Percentiles rank a stretch among this genome's conserved stretches.
Evolutionary conservation across 352 stramenopile genomes (phyloP).

Genomic region (Globisporangium viniferum): DNA sequence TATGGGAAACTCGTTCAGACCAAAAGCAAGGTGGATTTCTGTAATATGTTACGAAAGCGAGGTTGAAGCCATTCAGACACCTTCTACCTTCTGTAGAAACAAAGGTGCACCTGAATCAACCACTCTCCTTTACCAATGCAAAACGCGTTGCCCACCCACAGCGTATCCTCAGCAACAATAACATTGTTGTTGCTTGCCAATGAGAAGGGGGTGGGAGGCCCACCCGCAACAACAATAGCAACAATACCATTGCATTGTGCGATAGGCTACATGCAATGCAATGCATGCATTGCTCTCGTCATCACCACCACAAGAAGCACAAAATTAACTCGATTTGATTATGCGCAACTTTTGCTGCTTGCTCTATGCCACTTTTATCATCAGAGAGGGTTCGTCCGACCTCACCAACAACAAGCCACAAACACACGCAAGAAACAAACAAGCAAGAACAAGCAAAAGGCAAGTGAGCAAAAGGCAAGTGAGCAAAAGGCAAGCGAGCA

Average conservation of each 20-base stretch:
- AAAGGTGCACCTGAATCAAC: not conserved
- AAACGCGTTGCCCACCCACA: not conserved
- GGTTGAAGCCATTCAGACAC: not conserved
- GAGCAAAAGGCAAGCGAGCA: not conserved
- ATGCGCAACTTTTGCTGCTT: not conserved
- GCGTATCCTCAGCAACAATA: not conserved
- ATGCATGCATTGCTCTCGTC: not conserved
- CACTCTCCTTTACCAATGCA: not conserved
- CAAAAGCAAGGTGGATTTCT: no score
- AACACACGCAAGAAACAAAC: not conserved
- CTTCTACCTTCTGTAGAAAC: not conserved
- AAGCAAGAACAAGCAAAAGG: no score
- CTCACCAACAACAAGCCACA: not conserved
- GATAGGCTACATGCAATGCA: not conserved
- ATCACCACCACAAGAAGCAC: not conserved
- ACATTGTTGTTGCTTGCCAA: slow-evolving; percentile 1
- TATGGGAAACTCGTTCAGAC: no score
- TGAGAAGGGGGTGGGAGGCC: not conserved
- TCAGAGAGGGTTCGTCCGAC: not conserved
- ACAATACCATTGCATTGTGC: slow-evolving; percentile 1
- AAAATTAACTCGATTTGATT: not conserved
- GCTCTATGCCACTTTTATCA: not conserved
- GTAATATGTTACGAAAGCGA: not conserved
- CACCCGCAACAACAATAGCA: not conserved
- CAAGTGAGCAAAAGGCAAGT: not conserved